phyloP scores from a whole-genome alignment of 2,329 filamentous ascomycete genomes.

The Zymoseptoria passerinii region DNA sequence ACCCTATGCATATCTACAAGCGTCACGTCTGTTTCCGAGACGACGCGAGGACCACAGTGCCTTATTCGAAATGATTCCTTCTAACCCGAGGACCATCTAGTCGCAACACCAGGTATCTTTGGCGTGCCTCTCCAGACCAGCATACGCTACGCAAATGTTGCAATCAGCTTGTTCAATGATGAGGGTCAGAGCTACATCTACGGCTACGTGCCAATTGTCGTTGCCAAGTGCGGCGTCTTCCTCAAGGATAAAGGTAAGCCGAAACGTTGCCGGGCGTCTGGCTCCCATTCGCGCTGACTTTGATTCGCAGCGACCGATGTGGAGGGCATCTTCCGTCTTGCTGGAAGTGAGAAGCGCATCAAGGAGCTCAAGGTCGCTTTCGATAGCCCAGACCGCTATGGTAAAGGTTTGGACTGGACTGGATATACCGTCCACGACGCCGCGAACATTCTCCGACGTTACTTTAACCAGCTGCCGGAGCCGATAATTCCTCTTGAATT shows the following conservation, averaged over 20 bases:
- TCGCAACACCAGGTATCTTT: constrained; percentile 67
- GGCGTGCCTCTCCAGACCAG: constrained; percentile 87
- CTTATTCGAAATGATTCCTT: background rate
- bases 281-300: constrained; percentile 19
- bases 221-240: constrained; percentile 95
- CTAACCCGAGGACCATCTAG: constrained; percentile 10
- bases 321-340: constrained; percentile 93
- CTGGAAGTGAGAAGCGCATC: constrained; percentile 94
- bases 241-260: constrained; percentile 91
- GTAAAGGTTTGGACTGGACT: constrained; percentile 93
- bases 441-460: constrained; percentile 88
- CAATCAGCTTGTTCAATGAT: constrained; percentile 89
- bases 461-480: constrained; percentile 92
- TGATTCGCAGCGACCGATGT: constrained; percentile 67
- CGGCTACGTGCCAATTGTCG: constrained; percentile 95
- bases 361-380: constrained; percentile 90
- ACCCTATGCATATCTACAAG: background rate
- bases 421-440: constrained; percentile 98
- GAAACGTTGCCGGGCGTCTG: constrained; percentile 1
- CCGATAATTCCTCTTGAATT: constrained; percentile 92
- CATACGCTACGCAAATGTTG: constrained; percentile 95
- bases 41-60: background rate
- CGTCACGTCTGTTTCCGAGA: background rate
- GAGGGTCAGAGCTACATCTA: constrained; percentile 95
- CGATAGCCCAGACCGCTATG: constrained; percentile 89